Evolutionary conservation across 1,284 basidiomycete species (phyloP).

Genomic region (Moesziomyces parantarcticus): DNA sequence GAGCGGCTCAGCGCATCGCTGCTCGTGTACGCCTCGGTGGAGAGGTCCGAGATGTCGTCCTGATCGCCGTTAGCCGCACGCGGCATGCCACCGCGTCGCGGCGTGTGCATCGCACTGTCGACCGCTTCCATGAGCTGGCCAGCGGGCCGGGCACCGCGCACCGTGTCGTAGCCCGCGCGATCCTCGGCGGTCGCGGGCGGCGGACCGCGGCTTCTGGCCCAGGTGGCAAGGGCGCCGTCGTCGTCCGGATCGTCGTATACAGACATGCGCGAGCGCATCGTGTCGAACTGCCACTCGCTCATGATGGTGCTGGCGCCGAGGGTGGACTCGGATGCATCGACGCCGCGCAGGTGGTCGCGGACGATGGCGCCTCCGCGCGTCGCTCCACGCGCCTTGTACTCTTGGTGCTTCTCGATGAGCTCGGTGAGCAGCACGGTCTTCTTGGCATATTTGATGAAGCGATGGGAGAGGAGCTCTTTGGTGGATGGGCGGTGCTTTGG

Average conservation of each 20-base stretch:
- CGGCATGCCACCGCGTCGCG: slow-evolving; percentile 27
- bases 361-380: slow-evolving; percentile 50
- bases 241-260: slow-evolving; percentile 71
- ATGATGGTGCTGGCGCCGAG: slow-evolving; percentile 73
- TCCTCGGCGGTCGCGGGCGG: slow-evolving; percentile 64
- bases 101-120: slow-evolving; percentile 44
- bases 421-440: slow-evolving; percentile 85
- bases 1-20: slow-evolving; percentile 40
- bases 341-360: slow-evolving; percentile 47
- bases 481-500: slow-evolving; percentile 87
- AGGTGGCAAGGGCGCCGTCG: slow-evolving; percentile 70
- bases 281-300: slow-evolving; percentile 96
- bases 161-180: slow-evolving; percentile 62
- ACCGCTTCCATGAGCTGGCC: slow-evolving; percentile 54
- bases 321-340: slow-evolving; percentile 39
- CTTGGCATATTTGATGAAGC: slow-evolving; percentile 83
- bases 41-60: slow-evolving; percentile 43
- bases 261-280: slow-evolving; percentile 75
- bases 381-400: slow-evolving; percentile 62
- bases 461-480: slow-evolving; percentile 88
- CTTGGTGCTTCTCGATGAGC: slow-evolving; percentile 76
- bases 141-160: slow-evolving; percentile 52
- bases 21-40: slow-evolving; percentile 38
- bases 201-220: slow-evolving; percentile 56
- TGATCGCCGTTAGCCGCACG: slow-evolving; percentile 23